A percentile compares a stretch with the other conserved stretches of the same genome.
Conservation (phyloP, 2,329 filamentous ascomycete species). For the Cladosporium austrohemisphaericum region DNA sequence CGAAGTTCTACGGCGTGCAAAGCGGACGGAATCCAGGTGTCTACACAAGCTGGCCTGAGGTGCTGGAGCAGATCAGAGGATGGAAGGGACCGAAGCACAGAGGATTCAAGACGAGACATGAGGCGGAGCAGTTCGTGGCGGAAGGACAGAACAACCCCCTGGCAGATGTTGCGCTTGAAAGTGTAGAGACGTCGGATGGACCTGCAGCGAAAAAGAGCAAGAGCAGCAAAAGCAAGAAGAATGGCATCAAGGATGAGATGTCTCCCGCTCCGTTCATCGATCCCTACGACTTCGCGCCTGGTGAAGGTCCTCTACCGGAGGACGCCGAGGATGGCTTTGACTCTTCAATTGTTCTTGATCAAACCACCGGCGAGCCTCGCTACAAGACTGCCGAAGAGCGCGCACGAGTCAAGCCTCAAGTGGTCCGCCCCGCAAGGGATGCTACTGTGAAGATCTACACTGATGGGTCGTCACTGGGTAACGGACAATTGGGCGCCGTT, state of each 20-base stretch:
- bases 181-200: constrained; percentile 19
- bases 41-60: constrained; percentile 65
- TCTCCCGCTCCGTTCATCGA: constrained; percentile 18
- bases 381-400: constrained; percentile 52
- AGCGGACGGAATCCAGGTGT: constrained; percentile 57
- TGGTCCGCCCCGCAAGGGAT: constrained; percentile 41
- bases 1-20: constrained; percentile 59
- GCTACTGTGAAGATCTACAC: constrained; percentile 57
- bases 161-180: constrained; percentile 18
- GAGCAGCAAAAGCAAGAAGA: constrained; percentile 40
- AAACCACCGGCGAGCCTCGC: constrained; percentile 50
- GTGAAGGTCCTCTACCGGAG: constrained; percentile 52
- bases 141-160: constrained; percentile 21
- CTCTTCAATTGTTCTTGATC: constrained; percentile 53
- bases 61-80: constrained; percentile 68
- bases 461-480: constrained; percentile 59
- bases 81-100: constrained; percentile 62
- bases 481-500: constrained; percentile 53
- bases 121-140: constrained; percentile 74
- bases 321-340: constrained; percentile 62
- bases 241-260: constrained; percentile 25
- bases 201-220: constrained; percentile 38
- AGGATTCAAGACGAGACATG: constrained; percentile 49
- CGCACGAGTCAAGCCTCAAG: constrained; percentile 45
- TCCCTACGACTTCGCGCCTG: constrained; percentile 45